Percentiles rank a stretch among this genome's conserved stretches.
Conservation (phyloP, 352 stramenopile species). For the Globisporangium radiosum region DNA sequence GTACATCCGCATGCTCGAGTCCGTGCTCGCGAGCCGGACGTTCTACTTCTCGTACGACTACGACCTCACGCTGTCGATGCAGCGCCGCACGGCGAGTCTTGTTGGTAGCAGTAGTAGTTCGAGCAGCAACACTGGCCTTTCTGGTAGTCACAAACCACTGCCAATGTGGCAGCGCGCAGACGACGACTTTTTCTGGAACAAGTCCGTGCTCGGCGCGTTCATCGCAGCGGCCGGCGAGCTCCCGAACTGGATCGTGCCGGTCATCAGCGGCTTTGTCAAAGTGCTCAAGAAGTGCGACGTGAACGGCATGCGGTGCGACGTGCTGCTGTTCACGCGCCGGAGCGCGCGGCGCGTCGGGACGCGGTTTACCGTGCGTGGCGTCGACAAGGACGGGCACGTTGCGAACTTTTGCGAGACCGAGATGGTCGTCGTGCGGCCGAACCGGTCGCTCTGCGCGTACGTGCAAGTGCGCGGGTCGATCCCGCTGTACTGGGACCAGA, state of each 20-base stretch:
- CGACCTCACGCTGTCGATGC: conserved; percentile 54
- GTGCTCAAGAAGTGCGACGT: conserved; percentile 62
- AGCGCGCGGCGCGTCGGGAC: conserved; percentile 80
- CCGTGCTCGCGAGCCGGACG: conserved; percentile 34
- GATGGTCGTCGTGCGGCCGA: conserved; percentile 74
- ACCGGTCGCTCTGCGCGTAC: conserved; percentile 79
- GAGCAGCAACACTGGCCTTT: no score
- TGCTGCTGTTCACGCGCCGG: conserved; percentile 69
- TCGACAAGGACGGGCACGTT: conserved; percentile 83
- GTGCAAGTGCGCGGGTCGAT: conserved; percentile 95
- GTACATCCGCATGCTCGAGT: conserved; percentile 56
- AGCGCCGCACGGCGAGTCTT: conserved; percentile 25
- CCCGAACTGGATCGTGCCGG: conserved; percentile 56
- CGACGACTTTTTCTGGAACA: conserved; percentile 92
- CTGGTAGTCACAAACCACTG: conserved; percentile 11
- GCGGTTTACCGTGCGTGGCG: conserved; percentile 90
- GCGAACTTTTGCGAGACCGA: conserved; percentile 95
- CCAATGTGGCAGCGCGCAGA: conserved; percentile 65
- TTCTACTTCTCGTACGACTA: conserved; percentile 75
- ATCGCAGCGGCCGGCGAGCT: conserved; percentile 29
- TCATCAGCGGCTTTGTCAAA: conserved; percentile 69
- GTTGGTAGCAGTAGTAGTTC: no score
- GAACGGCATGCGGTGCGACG: conserved; percentile 42
- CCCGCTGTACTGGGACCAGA: conserved; percentile 90
- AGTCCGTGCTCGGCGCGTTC: conserved; percentile 50